phyloP scores from a whole-genome alignment of 306 rosid genomes.

The Vicia sativa region DNA sequence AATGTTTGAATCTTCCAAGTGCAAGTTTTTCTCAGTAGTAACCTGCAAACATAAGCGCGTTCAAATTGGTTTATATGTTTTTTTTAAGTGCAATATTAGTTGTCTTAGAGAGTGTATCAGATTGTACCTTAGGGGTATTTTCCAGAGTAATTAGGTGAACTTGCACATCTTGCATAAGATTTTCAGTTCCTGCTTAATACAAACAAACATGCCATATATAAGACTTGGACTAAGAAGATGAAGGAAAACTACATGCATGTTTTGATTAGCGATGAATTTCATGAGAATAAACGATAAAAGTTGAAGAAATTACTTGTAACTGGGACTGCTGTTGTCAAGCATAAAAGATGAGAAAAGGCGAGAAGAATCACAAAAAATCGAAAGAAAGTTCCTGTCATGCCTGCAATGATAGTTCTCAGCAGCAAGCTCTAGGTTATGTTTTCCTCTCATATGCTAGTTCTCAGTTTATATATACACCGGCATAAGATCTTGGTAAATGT shows the following conservation, averaged over 20 bases:
- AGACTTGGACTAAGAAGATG: conserved; percentile 4
- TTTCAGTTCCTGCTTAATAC: conserved; percentile 61
- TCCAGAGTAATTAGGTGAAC: conserved; percentile 42
- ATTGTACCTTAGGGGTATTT: conserved; percentile 42
- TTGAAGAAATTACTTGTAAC: conserved; percentile 57
- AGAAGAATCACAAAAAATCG: conserved; percentile 60
- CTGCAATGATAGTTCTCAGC: conserved; percentile 32
- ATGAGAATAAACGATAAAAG: background rate
- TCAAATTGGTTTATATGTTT: background rate
- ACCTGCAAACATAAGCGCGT: conserved; percentile 42
- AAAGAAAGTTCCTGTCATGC: conserved; percentile 50
- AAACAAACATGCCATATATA: conserved; percentile 7
- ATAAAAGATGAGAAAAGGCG: conserved; percentile 54
- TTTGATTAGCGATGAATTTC: background rate
- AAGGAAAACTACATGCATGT: conserved; percentile 6
- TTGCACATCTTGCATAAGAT: conserved; percentile 48
- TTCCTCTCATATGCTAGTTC: conserved; percentile 33
- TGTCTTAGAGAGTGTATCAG: background rate
- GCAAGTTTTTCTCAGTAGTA: conserved; percentile 34
- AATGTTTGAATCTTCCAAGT: conserved; percentile 31
- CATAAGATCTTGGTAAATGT: conserved; percentile 27
- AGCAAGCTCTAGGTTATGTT: conserved; percentile 30
- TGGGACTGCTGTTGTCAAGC: conserved; percentile 74
- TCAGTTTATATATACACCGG: conserved; percentile 67
- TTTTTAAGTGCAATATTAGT: too few relatives aligned